Conservation (phyloP, 805 yeast species). For the Clavispora fructus region DNA sequence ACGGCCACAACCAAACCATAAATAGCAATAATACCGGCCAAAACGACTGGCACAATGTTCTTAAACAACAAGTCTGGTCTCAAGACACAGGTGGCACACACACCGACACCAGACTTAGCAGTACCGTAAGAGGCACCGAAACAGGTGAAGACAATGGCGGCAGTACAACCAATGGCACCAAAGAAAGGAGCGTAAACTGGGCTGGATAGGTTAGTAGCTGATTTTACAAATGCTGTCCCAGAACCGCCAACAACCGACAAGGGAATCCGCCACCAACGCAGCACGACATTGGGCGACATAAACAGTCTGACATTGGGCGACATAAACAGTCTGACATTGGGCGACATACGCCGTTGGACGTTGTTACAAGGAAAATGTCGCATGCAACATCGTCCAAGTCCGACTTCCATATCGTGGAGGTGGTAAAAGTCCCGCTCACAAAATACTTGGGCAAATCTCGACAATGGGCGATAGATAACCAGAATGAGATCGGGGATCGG, state of each 20-base stretch:
- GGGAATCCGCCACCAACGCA: background rate
- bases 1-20: constrained; percentile 96
- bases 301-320: too few species aligned
- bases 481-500: background rate
- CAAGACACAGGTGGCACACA: constrained; percentile 94
- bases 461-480: background rate
- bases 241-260: background rate
- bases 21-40: constrained; percentile 99
- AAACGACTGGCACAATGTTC: constrained; percentile 93
- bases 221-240: background rate
- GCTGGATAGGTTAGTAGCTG: constrained; percentile 13
- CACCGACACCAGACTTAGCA: constrained; percentile 99
- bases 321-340: too few species aligned
- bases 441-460: background rate
- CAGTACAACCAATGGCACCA: constrained; percentile 99
- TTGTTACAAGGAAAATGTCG: too few species aligned
- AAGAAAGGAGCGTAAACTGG: constrained; percentile 69
- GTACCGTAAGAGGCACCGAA: constrained; percentile 99
- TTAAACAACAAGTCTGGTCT: constrained; percentile 94
- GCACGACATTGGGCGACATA: background rate
- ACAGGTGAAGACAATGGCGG: constrained; percentile 97
- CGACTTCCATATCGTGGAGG: background rate
- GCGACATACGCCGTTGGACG: too few species aligned
- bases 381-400: too few species aligned
- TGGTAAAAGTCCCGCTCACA: background rate